Evolutionary conservation across 441 rosid species (phyloP).

Genomic region (Pelargonium myrrhifolium): DNA sequence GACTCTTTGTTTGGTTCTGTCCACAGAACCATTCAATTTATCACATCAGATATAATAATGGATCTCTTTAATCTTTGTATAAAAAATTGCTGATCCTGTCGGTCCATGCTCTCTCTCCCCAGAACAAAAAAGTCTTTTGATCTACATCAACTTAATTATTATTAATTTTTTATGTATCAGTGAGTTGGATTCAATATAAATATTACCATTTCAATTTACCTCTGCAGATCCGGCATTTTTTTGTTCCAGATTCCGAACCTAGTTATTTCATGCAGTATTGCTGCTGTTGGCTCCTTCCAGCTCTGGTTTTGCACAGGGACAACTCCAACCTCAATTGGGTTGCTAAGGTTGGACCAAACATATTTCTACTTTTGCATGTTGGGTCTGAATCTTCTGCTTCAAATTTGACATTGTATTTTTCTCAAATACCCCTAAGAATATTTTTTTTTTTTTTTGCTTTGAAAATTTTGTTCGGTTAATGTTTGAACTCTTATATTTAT

Average conservation of each 20-base stretch:
- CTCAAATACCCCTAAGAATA: not conserved
- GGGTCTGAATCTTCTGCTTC: not conserved
- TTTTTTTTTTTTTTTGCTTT: not conserved
- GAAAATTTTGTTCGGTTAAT: not conserved
- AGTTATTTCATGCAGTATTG: constrained; percentile 73
- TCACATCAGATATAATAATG: not conserved
- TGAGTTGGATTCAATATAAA: not conserved
- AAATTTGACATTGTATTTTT: not conserved
- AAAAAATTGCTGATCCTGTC: no score
- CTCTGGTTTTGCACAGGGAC: constrained; percentile 62
- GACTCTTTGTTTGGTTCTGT: not conserved
- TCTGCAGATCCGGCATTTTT: constrained; percentile 30
- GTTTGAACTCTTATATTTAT: not conserved
- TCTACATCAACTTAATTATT: not conserved
- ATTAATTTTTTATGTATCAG: not conserved
- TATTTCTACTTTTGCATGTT: constrained; percentile 10
- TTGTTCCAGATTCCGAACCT: constrained; percentile 63
- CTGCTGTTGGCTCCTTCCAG: constrained; percentile 94
- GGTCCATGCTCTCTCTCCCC: no score
- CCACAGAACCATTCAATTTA: not conserved
- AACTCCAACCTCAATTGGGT: constrained; percentile 60
- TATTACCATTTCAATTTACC: not conserved
- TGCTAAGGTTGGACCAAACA: constrained; percentile 52
- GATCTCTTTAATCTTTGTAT: not conserved
- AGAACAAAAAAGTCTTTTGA: not conserved